Base-by-base conservation (phyloP, 139 green algal genomes). In the Yamagishiella unicocca region DNA sequence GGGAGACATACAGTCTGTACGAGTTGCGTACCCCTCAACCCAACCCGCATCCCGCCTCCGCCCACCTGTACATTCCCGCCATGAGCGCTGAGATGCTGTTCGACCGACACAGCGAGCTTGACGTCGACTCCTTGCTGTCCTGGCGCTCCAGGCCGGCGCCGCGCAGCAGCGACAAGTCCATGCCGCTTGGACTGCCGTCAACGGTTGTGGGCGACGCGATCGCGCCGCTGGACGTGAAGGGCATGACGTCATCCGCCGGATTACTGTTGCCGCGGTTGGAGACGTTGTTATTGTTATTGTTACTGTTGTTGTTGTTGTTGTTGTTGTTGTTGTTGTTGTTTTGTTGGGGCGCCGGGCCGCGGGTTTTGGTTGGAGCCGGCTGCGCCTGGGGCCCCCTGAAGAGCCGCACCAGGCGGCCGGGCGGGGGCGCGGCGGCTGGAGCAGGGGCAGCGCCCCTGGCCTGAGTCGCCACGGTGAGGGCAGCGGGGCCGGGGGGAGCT, bases 51-150 rank as follows among this genome's bases (percentile, higher is more conserved):
- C 43, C 29, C 43, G 9, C 43, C 29, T 6, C 12, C 9, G 0
- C 72, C 42, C 72, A 85, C 79, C 61, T 70, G 79, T 66, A 85
- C 79, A 85, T 85, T 27, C 79, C 79, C n/a, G 40, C 42, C 79
- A 85, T 85, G 19, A 85, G 62, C n/a, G 79, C 40, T n/a, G 31
- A 12, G 12, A 85, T 74, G 61, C 17, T 76, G 14, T 61, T 61
- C 2, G 61, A 75, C 7, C 79, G 62, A 1, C 62, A 37, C 54
- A 72, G 24, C 17, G 40, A 64, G 61, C 78, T 75, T 12, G 27
- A 45, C n/a, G 45, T 31, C 2, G 76, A 83, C 27, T 70, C 24
- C 24, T 24, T n/a, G 75, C 75, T 82, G 54, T 2, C 29, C 55
- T 55, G 76, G 3, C 29, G 54, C 76, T 29, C 54, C 54, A 71